Conservation (phyloP, 768 basidiomycete genomes). For the Lactarius vividus region DNA sequence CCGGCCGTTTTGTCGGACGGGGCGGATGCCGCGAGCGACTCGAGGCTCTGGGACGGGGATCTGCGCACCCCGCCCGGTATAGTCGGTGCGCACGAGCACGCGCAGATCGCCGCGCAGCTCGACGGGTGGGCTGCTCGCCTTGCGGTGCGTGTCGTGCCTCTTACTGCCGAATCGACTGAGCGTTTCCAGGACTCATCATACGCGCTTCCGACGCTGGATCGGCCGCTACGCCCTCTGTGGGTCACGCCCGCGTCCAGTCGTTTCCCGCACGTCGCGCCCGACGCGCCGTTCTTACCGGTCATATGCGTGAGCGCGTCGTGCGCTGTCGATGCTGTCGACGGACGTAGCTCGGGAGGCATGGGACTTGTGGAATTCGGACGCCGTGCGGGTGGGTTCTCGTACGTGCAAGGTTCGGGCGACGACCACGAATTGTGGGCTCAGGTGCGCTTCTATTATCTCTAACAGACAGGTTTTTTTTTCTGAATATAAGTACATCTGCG, state of each 20-base stretch:
- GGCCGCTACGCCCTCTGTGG: constrained; percentile 84
- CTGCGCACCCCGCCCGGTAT: constrained; percentile 70
- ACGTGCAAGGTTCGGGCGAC: constrained; percentile 93
- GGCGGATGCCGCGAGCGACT: constrained; percentile 14
- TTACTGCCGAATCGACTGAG: too few species aligned
- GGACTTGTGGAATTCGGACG: constrained; percentile 53
- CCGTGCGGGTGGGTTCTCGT: constrained; percentile 67
- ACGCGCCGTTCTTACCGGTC: constrained; percentile 56
- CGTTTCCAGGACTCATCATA: constrained; percentile 66
- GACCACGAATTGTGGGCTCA: constrained; percentile 90
- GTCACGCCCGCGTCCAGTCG: constrained; percentile 68
- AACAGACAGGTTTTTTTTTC: background rate
- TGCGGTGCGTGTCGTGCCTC: constrained; percentile 44
- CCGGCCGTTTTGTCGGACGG: too few species aligned
- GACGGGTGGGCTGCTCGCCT: constrained; percentile 66
- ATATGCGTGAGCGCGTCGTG: constrained; percentile 87
- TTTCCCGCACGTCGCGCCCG: constrained; percentile 42
- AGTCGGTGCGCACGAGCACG: constrained; percentile 74
- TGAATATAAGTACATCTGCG: too few species aligned
- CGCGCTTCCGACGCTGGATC: constrained; percentile 51
- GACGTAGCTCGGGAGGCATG: constrained; percentile 44
- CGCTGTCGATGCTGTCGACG: constrained; percentile 55
- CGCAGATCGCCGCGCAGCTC: constrained; percentile 66
- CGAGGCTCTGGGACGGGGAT: background rate
- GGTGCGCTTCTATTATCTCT: constrained; percentile 40